phyloP scores from a whole-genome alignment of 768 basidiomycete genomes.

The Hydnum rufescens region DNA sequence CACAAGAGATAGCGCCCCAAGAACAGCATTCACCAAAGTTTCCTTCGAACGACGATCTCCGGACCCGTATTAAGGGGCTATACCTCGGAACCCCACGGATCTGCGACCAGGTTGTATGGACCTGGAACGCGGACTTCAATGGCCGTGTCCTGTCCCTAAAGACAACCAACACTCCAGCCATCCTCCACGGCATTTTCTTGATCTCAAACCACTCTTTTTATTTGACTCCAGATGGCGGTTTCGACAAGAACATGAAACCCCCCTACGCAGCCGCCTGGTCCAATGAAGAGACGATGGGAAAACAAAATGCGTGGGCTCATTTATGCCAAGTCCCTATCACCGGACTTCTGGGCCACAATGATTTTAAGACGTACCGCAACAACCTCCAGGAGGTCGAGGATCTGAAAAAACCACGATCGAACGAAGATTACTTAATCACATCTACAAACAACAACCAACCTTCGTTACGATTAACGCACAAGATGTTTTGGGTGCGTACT shows the following conservation, averaged over 20 bases:
- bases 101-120: neutral
- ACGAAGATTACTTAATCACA: no score
- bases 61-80: neutral
- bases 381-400: no score
- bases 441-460: no score
- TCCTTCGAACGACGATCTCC: neutral
- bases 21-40: no score
- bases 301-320: neutral
- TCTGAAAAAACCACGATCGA: no score
- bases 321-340: neutral
- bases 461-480: no score
- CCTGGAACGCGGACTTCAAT: neutral
- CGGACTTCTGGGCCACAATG: neutral
- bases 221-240: neutral
- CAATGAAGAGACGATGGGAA: neutral
- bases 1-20: no score
- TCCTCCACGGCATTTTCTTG: neutral
- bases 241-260: neutral
- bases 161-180: neutral
- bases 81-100: neutral
- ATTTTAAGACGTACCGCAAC: neutral
- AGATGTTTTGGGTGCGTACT: no score
- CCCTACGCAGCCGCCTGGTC: no score
- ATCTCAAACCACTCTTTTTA: neutral
- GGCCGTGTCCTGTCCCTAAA: neutral